A percentile compares a stretch with the other conserved stretches of the same genome.
Conservation (phyloP, 1,284 basidiomycete species). For the Ustilago curta region DNA sequence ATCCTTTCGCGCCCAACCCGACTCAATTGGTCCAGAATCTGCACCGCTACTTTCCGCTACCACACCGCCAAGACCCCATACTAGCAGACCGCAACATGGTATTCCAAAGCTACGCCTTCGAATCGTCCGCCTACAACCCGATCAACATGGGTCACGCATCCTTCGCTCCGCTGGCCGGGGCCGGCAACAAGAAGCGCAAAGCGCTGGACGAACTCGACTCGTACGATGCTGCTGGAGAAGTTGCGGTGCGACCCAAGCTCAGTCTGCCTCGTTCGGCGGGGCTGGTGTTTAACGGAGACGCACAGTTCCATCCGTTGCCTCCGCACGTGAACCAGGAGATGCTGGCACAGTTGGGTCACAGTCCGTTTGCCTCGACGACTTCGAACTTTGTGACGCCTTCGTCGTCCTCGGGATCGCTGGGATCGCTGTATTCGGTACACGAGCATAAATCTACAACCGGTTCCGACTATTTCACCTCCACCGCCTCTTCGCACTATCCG, state of each 20-base stretch:
- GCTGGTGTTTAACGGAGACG: slow-evolving; percentile 34
- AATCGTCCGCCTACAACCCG: slow-evolving; percentile 22
- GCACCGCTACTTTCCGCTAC: background rate
- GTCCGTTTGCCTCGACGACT: slow-evolving; percentile 15
- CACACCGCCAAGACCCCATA: background rate
- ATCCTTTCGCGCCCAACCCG: background rate
- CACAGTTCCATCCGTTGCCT: slow-evolving; percentile 56
- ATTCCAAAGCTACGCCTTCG: slow-evolving; percentile 40
- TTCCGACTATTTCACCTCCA: slow-evolving; percentile 41
- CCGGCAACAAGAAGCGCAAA: slow-evolving; percentile 39
- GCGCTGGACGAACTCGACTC: slow-evolving; percentile 35
- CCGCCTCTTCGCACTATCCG: slow-evolving; percentile 16
- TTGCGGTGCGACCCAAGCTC: slow-evolving; percentile 34
- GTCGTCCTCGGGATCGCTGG: slow-evolving; percentile 21
- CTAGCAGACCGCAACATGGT: slow-evolving; percentile 17
- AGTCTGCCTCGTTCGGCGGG: slow-evolving; percentile 33
- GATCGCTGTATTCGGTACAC: slow-evolving; percentile 25
- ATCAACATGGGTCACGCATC: slow-evolving; percentile 34
- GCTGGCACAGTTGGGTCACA: slow-evolving; percentile 46
- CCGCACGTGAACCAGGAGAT: slow-evolving; percentile 50
- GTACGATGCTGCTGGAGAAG: slow-evolving; percentile 10
- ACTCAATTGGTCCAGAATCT: too few species aligned
- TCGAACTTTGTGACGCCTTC: slow-evolving; percentile 25
- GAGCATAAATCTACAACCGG: slow-evolving; percentile 27
- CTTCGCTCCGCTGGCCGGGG: slow-evolving; percentile 4